These are phyloP conservation scores for Pochonia chlamydosporia DNA, from an alignment of 2,329 filamentous ascomycete genomes.

Conservation along the genomic window DNA sequence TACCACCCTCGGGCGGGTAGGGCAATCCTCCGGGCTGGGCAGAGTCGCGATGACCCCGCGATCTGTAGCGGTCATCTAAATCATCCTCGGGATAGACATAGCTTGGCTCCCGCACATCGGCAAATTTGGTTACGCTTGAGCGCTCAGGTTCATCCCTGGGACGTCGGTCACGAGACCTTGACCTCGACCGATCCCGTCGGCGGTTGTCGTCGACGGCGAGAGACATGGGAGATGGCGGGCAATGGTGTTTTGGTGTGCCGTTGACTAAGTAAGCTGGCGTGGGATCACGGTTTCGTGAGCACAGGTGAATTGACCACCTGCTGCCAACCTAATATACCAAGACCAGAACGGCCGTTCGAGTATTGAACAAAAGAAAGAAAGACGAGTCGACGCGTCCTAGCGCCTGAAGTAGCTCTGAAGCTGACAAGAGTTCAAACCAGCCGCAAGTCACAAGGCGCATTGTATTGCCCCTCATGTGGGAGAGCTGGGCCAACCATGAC, in stretches of 20 bases:
- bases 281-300: constrained; percentile 20
- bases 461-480: too few relatives aligned
- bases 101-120: constrained; percentile 37
- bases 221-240: constrained; percentile 36
- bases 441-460: too few relatives aligned
- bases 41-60: constrained; percentile 24
- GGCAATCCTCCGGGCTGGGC: constrained; percentile 23
- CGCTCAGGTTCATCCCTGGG: constrained; percentile 24
- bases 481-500: background rate
- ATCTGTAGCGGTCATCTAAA: constrained; percentile 30
- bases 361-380: constrained; percentile 10
- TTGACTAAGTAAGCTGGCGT: constrained; percentile 12
- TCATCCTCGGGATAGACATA: constrained; percentile 37
- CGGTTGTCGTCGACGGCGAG: constrained; percentile 40
- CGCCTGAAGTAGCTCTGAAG: too few relatives aligned
- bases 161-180: constrained; percentile 33
- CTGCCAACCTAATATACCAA: background rate
- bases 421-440: too few relatives aligned
- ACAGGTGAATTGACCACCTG: background rate
- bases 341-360: background rate
- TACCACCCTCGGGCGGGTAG: constrained; percentile 33
- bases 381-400: background rate
- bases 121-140: constrained; percentile 22
- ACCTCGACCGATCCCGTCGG: constrained; percentile 42
- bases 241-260: background rate